phyloP scores from a whole-genome alignment of 2,329 filamentous ascomycete genomes.

The Hypoxylon sp. region DNA sequence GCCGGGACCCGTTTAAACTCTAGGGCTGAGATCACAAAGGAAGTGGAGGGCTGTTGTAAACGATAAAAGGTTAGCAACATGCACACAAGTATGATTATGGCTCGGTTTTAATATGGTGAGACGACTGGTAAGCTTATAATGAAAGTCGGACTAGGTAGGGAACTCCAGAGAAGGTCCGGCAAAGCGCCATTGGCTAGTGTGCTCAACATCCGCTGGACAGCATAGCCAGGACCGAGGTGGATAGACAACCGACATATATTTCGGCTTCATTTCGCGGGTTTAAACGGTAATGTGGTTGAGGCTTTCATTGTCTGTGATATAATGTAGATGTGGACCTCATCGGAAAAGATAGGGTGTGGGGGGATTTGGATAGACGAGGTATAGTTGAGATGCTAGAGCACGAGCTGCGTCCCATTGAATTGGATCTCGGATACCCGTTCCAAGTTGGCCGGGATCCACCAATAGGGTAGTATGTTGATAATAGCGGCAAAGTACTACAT shows the following conservation, averaged over 20 bases:
- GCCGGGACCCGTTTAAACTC: conserved; percentile 30
- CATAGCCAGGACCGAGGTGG: conserved; percentile 38
- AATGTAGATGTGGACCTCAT: conserved; percentile 45
- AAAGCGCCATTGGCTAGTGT: conserved; percentile 42
- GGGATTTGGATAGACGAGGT: conserved; percentile 16
- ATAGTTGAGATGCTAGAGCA: conserved; percentile 21
- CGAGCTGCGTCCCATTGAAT: conserved; percentile 16
- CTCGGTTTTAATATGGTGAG: conserved; percentile 44
- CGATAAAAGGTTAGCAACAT: conserved; percentile 44
- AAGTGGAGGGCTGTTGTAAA: conserved; percentile 36
- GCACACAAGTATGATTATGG: conserved; percentile 23
- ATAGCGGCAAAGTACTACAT: conserved; percentile 1
- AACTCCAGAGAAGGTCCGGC: conserved; percentile 39
- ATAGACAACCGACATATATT: conserved; percentile 42
- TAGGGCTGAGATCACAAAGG: conserved; percentile 19
- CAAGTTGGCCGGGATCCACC: conserved; percentile 25
- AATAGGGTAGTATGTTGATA: conserved; percentile 35
- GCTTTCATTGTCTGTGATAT: conserved; percentile 33
- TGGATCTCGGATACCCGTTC: conserved; percentile 38
- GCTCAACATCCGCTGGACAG: conserved; percentile 33
- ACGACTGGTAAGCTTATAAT: conserved; percentile 43
- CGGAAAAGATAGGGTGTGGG: conserved; percentile 49
- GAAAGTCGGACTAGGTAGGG: conserved; percentile 38
- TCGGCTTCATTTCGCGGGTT: conserved; percentile 37
- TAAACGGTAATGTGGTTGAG: conserved; percentile 40